Evolutionary conservation across 495 filamentous ascomycete genomes (phyloP).

Genomic region (Daldinia loculata): DNA sequence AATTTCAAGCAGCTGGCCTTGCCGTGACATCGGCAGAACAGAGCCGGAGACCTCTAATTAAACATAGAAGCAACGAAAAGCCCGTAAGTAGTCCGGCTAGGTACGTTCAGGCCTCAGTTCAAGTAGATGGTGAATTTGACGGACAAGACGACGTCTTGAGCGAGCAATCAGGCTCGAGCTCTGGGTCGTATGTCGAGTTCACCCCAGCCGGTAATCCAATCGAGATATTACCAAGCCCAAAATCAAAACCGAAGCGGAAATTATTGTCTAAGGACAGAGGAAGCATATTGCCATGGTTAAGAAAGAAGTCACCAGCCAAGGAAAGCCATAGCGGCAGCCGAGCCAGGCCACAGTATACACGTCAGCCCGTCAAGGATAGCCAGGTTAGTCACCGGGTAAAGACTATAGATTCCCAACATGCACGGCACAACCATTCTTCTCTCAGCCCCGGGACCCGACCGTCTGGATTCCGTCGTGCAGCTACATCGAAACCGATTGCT

Average conservation of each 20-base stretch:
- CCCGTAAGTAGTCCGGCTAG: conserved; percentile 8
- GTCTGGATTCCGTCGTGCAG: background rate
- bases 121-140: conserved; percentile 17
- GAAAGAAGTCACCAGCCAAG: conserved; percentile 31
- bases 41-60: conserved; percentile 23
- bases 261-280: conserved; percentile 19
- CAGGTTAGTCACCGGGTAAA: conserved; percentile 8
- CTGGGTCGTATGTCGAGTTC: conserved; percentile 45
- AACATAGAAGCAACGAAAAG: background rate
- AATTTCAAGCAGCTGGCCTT: conserved; percentile 58
- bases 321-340: background rate
- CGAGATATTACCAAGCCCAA: conserved; percentile 19
- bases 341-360: conserved; percentile 2
- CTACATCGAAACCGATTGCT: background rate
- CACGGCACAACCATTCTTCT: background rate
- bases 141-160: conserved; percentile 11
- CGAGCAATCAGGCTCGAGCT: conserved; percentile 27
- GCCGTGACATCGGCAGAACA: conserved; percentile 61
- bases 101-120: background rate
- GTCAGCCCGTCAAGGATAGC: conserved; percentile 5
- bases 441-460: background rate
- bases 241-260: conserved; percentile 24
- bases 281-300: conserved; percentile 41
- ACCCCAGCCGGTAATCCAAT: conserved; percentile 32
- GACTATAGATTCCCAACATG: conserved; percentile 7